Conservation (phyloP, 2,329 filamentous ascomycete genomes). For the Fusarium newnesense region DNA sequence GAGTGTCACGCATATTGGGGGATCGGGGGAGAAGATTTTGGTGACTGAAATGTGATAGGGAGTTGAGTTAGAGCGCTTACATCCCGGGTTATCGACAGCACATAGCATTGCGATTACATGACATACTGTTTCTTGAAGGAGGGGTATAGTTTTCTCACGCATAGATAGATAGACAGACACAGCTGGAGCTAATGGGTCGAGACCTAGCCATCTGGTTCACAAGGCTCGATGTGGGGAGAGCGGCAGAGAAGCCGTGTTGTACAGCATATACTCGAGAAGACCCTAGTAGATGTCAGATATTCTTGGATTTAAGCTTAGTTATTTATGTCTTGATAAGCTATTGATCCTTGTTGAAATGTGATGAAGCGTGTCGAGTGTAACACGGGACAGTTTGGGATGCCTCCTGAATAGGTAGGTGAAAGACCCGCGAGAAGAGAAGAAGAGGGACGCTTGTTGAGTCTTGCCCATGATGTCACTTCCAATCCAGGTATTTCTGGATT, state of each 20-base stretch:
- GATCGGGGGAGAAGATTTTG: not conserved
- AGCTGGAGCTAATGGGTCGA: not conserved
- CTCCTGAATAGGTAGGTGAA: not conserved
- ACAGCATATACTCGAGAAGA: not conserved
- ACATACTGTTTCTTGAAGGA: not conserved
- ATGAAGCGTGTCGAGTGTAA: not conserved
- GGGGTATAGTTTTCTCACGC: not conserved
- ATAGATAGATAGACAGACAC: not conserved
- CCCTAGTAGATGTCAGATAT: not conserved
- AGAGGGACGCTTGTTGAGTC: not conserved
- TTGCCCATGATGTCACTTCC: rapidly evolving
- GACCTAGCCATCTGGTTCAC: not conserved
- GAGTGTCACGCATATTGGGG: not conserved
- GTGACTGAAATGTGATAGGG: not conserved
- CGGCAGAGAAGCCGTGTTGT: not conserved
- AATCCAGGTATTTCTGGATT: rapidly evolving
- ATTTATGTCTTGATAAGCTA: not conserved
- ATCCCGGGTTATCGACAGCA: not conserved
- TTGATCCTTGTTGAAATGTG: not conserved
- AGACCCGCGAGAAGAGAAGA: not conserved
- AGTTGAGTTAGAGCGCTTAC: not conserved
- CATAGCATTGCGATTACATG: not conserved
- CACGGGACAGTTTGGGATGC: not conserved
- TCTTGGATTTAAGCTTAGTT: not conserved
- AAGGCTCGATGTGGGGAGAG: not conserved